phyloP scores from a whole-genome alignment of 495 filamentous ascomycete species.

The Penicillium paxilli region DNA sequence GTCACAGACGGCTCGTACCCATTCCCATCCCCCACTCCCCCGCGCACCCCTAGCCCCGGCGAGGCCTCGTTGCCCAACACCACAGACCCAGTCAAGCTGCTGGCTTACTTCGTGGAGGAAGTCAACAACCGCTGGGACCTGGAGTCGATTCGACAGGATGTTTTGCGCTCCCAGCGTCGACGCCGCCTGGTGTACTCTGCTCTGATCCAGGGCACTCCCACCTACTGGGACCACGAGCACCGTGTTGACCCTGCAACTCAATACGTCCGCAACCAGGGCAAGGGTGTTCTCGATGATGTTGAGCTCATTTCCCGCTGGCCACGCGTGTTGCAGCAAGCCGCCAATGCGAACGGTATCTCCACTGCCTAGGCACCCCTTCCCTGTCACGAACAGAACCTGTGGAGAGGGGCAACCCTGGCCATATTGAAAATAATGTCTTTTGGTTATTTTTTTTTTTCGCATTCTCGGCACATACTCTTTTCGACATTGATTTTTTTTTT shows the following conservation, averaged over 20 bases:
- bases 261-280: constrained; percentile 55
- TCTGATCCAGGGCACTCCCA: constrained; percentile 65
- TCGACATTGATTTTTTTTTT: not conserved
- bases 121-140: constrained; percentile 72
- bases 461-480: not conserved
- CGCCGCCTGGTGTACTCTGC: constrained; percentile 73
- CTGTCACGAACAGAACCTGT: not conserved
- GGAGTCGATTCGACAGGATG: constrained; percentile 64
- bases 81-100: constrained; percentile 46
- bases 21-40: constrained; percentile 38
- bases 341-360: constrained; percentile 27
- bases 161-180: constrained; percentile 69
- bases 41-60: constrained; percentile 40
- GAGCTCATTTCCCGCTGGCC: constrained; percentile 51
- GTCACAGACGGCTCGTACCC: constrained; percentile 34
- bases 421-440: not conserved
- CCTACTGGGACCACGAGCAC: constrained; percentile 78
- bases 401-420: not conserved
- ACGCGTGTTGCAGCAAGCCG: constrained; percentile 41
- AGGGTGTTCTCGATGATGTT: constrained; percentile 46
- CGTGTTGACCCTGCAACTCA: constrained; percentile 69
- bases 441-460: not conserved
- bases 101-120: constrained; percentile 64
- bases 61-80: constrained; percentile 35
- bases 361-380: not conserved